Evolutionary conservation across 2,329 filamentous ascomycete species (phyloP).

Genomic region (Alternaria triticimaculans): DNA sequence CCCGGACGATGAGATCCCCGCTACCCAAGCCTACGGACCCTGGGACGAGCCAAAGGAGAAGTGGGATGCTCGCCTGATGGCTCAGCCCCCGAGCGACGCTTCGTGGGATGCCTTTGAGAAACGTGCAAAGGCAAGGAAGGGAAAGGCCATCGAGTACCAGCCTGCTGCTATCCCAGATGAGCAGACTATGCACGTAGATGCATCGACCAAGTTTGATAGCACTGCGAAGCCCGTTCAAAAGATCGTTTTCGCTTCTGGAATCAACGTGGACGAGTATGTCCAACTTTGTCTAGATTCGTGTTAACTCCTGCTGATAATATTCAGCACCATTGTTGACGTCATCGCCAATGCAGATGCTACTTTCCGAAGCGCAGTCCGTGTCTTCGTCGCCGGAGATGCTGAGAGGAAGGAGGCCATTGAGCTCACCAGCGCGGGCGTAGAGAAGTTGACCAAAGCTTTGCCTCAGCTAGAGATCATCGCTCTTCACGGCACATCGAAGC

Average conservation of each 20-base stretch:
- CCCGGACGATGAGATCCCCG: background rate
- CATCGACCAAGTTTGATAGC: slow-evolving; percentile 4
- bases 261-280: slow-evolving; percentile 2
- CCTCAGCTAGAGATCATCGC: background rate
- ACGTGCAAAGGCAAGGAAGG: slow-evolving; percentile 2
- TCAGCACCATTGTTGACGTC: background rate
- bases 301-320: background rate
- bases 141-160: background rate
- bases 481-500: background rate
- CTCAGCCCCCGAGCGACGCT: background rate
- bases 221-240: slow-evolving; percentile 3
- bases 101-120: background rate
- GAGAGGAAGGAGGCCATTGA: slow-evolving; percentile 1
- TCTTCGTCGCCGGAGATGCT: background rate
- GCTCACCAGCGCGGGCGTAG: background rate
- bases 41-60: background rate
- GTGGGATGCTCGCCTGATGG: slow-evolving; percentile 1
- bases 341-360: slow-evolving; percentile 3
- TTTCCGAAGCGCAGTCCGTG: slow-evolving; percentile 1
- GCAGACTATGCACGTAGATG: slow-evolving; percentile 1
- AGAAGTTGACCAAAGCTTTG: background rate
- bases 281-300: background rate
- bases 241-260: background rate
- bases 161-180: background rate
- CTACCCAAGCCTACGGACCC: background rate